Evolutionary conservation across 225 moss, liverwort and hornwort genomes (phyloP).

Genomic region (Sphagnum contortum): DNA sequence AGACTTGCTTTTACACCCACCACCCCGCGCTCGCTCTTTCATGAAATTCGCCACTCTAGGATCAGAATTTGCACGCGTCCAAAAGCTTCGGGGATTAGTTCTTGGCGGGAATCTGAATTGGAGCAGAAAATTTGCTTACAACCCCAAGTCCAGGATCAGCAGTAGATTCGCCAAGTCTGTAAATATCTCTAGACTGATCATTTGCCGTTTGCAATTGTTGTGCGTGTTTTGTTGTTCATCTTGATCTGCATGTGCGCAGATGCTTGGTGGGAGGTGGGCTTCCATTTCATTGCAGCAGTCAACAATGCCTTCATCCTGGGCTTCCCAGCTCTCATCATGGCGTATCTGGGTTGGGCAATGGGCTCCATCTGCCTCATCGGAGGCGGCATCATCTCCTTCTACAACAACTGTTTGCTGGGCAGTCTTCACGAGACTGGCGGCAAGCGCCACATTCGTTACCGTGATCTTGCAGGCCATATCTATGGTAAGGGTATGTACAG

Average conservation of each 20-base stretch:
- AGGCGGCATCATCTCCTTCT: conserved; percentile 24
- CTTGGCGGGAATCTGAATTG: no score
- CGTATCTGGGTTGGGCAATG: conserved; percentile 28
- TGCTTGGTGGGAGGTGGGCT: conserved; percentile 35
- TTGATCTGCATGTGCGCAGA: conserved; percentile 10
- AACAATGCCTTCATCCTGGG: conserved; percentile 29
- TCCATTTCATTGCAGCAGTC: conserved; percentile 28
- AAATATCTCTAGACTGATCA: no score
- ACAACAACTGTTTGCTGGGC: conserved; percentile 43
- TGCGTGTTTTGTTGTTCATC: no score
- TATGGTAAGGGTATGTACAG: conserved; percentile 40
- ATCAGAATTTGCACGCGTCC: no score
- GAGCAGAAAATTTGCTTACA: no score
- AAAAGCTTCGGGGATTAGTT: no score
- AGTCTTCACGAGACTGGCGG: conserved; percentile 40
- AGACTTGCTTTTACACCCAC: no score
- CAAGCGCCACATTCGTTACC: conserved; percentile 46
- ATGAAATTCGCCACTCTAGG: no score
- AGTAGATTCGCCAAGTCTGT: no score
- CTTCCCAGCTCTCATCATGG: conserved; percentile 43
- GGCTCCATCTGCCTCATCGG: conserved; percentile 17
- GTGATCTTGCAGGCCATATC: conserved; percentile 38
- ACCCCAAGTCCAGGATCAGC: no score
- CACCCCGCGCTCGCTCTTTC: no score
- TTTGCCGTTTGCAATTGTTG: no score